phyloP scores from a whole-genome alignment of 257 asterid species.

The Solanum chilense region DNA sequence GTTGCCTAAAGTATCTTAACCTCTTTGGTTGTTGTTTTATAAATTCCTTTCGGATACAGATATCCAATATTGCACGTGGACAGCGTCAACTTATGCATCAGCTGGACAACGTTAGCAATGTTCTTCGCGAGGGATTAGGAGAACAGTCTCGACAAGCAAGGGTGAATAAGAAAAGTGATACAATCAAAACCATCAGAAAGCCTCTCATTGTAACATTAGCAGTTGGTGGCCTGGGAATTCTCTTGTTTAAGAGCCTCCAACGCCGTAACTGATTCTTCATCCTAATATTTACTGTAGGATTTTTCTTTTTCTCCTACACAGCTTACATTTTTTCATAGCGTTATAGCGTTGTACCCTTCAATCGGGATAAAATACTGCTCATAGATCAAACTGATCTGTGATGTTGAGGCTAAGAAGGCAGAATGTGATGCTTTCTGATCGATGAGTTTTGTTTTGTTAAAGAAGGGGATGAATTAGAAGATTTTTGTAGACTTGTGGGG shows the following conservation, averaged over 20 bases:
- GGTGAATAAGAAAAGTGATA: slow-evolving; percentile 6
- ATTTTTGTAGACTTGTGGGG: background rate
- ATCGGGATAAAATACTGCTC: background rate
- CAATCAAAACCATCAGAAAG: background rate
- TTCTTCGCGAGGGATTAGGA: slow-evolving; percentile 23
- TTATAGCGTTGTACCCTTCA: background rate
- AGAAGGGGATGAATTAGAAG: background rate
- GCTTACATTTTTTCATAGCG: background rate
- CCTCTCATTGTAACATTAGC: slow-evolving; percentile 21
- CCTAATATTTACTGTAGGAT: background rate
- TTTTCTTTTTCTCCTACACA: background rate
- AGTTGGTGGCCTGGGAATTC: slow-evolving; percentile 28
- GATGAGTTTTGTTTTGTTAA: background rate
- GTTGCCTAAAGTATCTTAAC: background rate
- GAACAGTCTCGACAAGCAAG: slow-evolving; percentile 4
- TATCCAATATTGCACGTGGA: slow-evolving; percentile 50
- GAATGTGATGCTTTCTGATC: background rate
- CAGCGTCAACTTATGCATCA: slow-evolving; percentile 81
- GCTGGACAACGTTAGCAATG: slow-evolving; percentile 54
- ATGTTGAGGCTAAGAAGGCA: background rate
- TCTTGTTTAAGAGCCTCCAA: slow-evolving; percentile 16
- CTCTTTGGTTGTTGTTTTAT: background rate
- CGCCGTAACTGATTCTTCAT: slow-evolving; percentile 9
- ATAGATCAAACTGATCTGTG: slow-evolving; percentile 5
- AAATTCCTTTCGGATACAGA: slow-evolving; percentile 18